Conservation (phyloP, 345 rosid species). For the Erysimum cheiranthoides region DNA sequence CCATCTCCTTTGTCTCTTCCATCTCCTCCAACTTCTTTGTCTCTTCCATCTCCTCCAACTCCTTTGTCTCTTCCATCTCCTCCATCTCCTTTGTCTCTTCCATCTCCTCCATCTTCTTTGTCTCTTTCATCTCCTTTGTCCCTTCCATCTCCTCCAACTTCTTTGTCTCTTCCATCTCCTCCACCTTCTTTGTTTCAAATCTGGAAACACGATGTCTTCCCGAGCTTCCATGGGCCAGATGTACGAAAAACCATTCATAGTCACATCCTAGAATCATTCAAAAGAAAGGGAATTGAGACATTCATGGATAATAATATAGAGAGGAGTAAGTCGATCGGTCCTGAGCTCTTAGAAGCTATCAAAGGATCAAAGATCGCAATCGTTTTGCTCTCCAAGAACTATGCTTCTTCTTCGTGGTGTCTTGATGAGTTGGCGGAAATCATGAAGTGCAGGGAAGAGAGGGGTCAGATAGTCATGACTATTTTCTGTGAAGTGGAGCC, state of each 20-base stretch:
- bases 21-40: too few species aligned
- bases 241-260: neutral
- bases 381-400: neutral
- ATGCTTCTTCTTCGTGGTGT: neutral
- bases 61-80: too few species aligned
- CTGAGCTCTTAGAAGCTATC: neutral
- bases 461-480: neutral
- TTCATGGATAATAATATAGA: neutral
- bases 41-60: too few species aligned
- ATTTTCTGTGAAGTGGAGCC: neutral
- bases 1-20: too few species aligned
- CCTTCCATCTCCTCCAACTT: too few species aligned
- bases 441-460: neutral
- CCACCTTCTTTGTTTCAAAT: neutral
- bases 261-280: neutral
- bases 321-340: constrained; percentile 5
- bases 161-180: too few species aligned
- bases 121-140: too few species aligned
- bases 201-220: neutral
- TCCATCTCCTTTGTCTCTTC: too few species aligned
- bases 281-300: neutral
- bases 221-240: constrained; percentile 7
- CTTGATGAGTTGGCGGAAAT: neutral
- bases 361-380: constrained; percentile 4
- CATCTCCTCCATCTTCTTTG: too few species aligned